These are phyloP conservation scores for Trichoderma hamatum DNA, from an alignment of 2,329 filamentous ascomycete species.

Conservation along the genomic window DNA sequence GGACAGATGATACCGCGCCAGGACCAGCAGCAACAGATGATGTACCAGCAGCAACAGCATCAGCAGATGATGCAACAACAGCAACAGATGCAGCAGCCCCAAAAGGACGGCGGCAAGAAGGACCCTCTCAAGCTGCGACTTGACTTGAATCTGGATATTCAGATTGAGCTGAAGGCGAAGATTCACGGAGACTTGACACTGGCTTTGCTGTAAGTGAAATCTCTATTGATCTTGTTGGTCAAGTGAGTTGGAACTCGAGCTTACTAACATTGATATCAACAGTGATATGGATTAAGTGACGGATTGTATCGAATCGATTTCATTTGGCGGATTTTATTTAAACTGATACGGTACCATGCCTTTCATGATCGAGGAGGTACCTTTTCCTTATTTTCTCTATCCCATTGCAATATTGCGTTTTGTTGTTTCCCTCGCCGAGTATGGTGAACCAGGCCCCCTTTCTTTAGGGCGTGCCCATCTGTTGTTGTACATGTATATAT, in stretches of 20 bases:
- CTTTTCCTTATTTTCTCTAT: background rate
- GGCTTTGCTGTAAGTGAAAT: slow-evolving; percentile 62
- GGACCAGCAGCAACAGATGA: slow-evolving; percentile 34
- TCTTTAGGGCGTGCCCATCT: background rate
- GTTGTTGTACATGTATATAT: slow-evolving; percentile 13
- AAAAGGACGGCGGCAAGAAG: slow-evolving; percentile 40
- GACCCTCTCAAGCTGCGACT: slow-evolving; percentile 68
- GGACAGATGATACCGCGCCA: slow-evolving; percentile 35
- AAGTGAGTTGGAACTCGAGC: background rate
- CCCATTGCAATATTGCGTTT: background rate
- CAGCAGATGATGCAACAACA: slow-evolving; percentile 34
- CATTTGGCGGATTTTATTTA: background rate
- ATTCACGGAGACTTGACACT: slow-evolving; percentile 78
- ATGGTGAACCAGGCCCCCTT: background rate
- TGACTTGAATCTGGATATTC: slow-evolving; percentile 77
- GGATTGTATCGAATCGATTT: slow-evolving; percentile 1
- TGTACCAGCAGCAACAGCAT: slow-evolving; percentile 29
- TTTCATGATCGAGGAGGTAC: background rate
- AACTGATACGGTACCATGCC: background rate
- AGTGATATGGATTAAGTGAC: slow-evolving; percentile 27
- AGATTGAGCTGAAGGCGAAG: slow-evolving; percentile 78
- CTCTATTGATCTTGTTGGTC: background rate
- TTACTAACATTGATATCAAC: background rate
- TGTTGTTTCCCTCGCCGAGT: background rate
- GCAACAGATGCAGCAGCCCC: slow-evolving; percentile 22